These are phyloP conservation scores for Perkinsus olseni DNA, from an alignment of 169 alveolate genomes.

Conservation along the genomic window DNA sequence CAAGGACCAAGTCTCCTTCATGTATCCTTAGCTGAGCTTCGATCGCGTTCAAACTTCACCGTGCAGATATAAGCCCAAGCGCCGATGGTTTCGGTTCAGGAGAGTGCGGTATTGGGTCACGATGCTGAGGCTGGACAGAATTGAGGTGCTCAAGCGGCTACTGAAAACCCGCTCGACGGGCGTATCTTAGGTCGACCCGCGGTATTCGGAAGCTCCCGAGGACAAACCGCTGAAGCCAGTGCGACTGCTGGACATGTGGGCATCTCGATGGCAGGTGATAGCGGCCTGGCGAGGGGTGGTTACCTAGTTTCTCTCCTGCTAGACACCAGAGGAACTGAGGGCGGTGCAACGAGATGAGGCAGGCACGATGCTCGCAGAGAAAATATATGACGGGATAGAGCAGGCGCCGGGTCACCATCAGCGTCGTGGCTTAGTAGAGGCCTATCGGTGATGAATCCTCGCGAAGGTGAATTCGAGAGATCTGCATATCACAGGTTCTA, in stretches of 20 bases:
- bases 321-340: not conserved
- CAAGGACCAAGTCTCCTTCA: constrained; percentile 66
- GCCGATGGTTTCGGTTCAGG: not conserved
- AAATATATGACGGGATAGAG: constrained; percentile 20
- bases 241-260: not conserved
- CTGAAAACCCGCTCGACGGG: not conserved
- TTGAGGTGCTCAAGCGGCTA: constrained; percentile 34
- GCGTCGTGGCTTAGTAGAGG: constrained; percentile 28
- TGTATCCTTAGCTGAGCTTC: too few species aligned
- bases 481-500: too few species aligned
- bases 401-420: constrained; percentile 37
- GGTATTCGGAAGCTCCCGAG: too few species aligned
- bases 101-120: constrained; percentile 72
- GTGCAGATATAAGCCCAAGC: not conserved
- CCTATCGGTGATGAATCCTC: too few species aligned
- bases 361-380: constrained; percentile 16
- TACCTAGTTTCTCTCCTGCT: too few species aligned
- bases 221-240: not conserved
- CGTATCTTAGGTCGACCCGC: too few species aligned
- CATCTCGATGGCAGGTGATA: not conserved
- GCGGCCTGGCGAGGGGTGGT: too few species aligned
- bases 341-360: constrained; percentile 9
- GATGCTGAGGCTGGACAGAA: constrained; percentile 55
- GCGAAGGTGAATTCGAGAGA: too few species aligned
- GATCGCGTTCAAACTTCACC: too few species aligned